Evolutionary conservation across 1,284 basidiomycete species (phyloP), one percentile per base, ranked within the genome.

Genomic region (Ceratobasidium sp.): DNA sequence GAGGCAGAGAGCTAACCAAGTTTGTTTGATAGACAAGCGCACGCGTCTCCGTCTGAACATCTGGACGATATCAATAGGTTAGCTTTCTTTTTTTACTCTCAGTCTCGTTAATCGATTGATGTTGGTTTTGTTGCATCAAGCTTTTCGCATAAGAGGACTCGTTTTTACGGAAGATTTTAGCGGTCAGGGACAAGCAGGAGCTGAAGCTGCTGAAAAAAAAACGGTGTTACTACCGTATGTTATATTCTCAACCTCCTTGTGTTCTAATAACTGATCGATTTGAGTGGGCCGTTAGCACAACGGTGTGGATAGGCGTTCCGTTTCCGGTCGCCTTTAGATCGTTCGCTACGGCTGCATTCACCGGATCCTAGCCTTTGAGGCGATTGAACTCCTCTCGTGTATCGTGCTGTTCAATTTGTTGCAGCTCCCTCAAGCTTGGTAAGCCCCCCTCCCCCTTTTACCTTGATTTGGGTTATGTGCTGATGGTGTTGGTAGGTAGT

Each of bases 341-440:
- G 0, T 96, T 98, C 79, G 90, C 94, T 11, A 88, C 91, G 0
- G 96, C 95, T 51, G 92, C 94, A 0, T 81, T 87, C 24, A 89
- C 90, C 0, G 91, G 90, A 1, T 83, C 88, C 1, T 86, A 82
- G 57, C 94, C 96, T 1, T 84, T 99, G 4, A 98, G 0, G 90
- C 93, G 1, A 95, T 98, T 79, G 86, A 96, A 76, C 96, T 98
- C 79, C 98, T 99, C 87, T 97, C 97, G 2, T 91, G 95, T 0
- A 95, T 99, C 71, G 93, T 95, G 0, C 85, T 99, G 50, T 99
- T 98, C 85, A 93, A 95, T 87, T 87, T 99, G 0, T 86, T 98
- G 44, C 89, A 92, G 78, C 93, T 98, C 85, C 96, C 97, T 27
- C 86, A 98, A 45, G 92, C 90, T 1, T 97, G 91, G 90, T 92